Evolutionary conservation across 495 filamentous ascomycete genomes (phyloP).

Genomic region (Wilcoxina mikolae): DNA sequence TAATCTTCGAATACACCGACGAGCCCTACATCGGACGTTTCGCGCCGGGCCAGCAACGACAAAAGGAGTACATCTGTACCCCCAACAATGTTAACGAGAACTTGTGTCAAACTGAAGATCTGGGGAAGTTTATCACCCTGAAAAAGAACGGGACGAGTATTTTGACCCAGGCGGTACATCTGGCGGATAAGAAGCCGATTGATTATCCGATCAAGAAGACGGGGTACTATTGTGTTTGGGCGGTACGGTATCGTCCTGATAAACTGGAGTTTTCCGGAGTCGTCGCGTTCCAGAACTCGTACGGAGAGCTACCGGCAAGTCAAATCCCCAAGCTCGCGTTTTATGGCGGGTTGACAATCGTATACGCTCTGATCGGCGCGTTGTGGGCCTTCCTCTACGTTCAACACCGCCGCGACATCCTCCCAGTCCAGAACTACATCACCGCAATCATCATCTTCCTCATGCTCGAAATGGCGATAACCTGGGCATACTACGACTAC

Average conservation of each 20-base stretch:
- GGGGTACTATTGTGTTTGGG: slow-evolving; percentile 90
- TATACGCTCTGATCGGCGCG: slow-evolving; percentile 62
- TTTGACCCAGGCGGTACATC: slow-evolving; percentile 61
- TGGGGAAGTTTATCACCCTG: slow-evolving; percentile 73
- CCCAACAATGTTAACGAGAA: slow-evolving; percentile 46
- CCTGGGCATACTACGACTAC: slow-evolving; percentile 97
- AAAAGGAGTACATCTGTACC: slow-evolving; percentile 56
- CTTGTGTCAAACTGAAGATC: slow-evolving; percentile 55
- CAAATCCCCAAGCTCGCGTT: slow-evolving; percentile 97
- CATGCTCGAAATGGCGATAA: slow-evolving; percentile 89
- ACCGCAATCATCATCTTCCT: slow-evolving; percentile 93
- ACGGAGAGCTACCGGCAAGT: slow-evolving; percentile 84
- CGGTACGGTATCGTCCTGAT: slow-evolving; percentile 46
- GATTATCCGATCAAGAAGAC: slow-evolving; percentile 74
- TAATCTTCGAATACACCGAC: slow-evolving; percentile 92
- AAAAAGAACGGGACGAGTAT: slow-evolving; percentile 60
- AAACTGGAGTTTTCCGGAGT: slow-evolving; percentile 55
- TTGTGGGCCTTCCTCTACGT: slow-evolving; percentile 95
- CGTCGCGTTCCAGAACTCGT: slow-evolving; percentile 87
- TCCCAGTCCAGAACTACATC: slow-evolving; percentile 99
- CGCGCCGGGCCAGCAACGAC: slow-evolving; percentile 32
- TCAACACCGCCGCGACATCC: slow-evolving; percentile 83
- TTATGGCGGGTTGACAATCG: slow-evolving; percentile 86
- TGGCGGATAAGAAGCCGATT: slow-evolving; percentile 57
- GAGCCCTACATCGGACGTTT: slow-evolving; percentile 47